phyloP scores from a whole-genome alignment of 225 moss, liverwort and hornwort species.

The Bryoerythrophyllum caledonicum region DNA sequence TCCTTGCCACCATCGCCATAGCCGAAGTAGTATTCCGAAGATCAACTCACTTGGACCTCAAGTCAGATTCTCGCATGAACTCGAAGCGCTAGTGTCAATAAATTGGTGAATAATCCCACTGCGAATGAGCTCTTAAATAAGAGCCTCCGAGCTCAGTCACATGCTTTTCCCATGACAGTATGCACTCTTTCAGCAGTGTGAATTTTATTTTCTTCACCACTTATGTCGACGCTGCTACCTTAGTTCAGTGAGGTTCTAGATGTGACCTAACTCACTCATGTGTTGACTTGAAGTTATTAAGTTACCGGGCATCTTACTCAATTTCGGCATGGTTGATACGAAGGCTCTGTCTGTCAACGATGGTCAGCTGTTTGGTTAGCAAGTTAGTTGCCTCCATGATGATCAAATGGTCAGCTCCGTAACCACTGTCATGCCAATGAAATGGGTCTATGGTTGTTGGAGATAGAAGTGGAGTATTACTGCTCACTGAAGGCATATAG shows the following conservation, averaged over 20 bases:
- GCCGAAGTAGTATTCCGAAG: not conserved
- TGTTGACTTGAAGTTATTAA: not conserved
- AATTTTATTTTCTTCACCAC: not conserved
- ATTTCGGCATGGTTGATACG: not conserved
- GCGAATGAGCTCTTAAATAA: not conserved
- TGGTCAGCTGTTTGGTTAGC: not conserved
- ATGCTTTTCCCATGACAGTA: not conserved
- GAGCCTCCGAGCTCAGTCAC: not conserved
- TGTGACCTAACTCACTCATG: not conserved
- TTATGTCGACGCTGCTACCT: not conserved
- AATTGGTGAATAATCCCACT: not conserved
- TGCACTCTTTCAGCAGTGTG: not conserved
- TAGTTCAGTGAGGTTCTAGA: no score
- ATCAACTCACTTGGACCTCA: not conserved
- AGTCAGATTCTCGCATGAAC: not conserved
- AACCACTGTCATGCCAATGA: slow-evolving; percentile 11
- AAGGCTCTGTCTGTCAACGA: not conserved
- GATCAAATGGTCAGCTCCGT: not conserved
- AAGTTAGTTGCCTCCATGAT: not conserved
- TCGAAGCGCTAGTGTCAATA: not conserved
- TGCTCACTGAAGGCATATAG: not conserved
- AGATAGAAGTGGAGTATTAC: not conserved
- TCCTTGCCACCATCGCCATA: not conserved
- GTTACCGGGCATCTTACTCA: not conserved
- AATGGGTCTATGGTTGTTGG: not conserved